Evolutionary conservation across 768 basidiomycete species (phyloP).

Genomic region (Butyriboletus loyo): DNA sequence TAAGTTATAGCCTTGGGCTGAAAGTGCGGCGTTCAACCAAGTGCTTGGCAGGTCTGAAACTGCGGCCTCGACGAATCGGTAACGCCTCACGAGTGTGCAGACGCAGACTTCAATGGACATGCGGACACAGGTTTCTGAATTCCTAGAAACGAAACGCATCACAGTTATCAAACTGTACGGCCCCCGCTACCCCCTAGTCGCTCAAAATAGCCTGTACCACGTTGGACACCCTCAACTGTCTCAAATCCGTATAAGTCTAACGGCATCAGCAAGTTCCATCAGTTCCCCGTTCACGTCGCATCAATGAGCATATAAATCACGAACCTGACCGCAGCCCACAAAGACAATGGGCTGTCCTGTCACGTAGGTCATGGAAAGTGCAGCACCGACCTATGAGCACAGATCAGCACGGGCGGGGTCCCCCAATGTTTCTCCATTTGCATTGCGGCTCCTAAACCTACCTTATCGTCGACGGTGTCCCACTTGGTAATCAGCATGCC

Average conservation of each 20-base stretch:
- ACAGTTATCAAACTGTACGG: not conserved
- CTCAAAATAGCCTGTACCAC: slow-evolving; percentile 91
- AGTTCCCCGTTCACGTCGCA: slow-evolving; percentile 5
- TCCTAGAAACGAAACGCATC: not conserved
- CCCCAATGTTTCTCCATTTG: not conserved
- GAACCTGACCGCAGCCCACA: slow-evolving; percentile 94
- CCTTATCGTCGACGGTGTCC: slow-evolving; percentile 98
- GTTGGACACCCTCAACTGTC: slow-evolving; percentile 85
- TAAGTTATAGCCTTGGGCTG: no score
- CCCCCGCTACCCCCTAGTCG: slow-evolving; percentile 40
- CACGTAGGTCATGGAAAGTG: slow-evolving; percentile 98
- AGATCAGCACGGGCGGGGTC: not conserved
- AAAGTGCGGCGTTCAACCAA: not conserved
- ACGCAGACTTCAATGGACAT: not conserved
- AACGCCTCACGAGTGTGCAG: not conserved
- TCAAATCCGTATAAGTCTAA: slow-evolving; percentile 94
- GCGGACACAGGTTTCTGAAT: not conserved
- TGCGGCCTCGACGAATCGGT: not conserved
- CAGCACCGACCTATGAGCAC: slow-evolving; percentile 81
- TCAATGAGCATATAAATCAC: slow-evolving; percentile 20
- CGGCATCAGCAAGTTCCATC: not conserved
- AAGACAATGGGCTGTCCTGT: slow-evolving; percentile 98
- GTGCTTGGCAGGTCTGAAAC: not conserved
- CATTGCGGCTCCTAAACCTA: slow-evolving; percentile 29
- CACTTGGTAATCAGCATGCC: slow-evolving; percentile 99